Conservation (phyloP, 2,329 filamentous ascomycete genomes). For the Xylaria sp. region DNA sequence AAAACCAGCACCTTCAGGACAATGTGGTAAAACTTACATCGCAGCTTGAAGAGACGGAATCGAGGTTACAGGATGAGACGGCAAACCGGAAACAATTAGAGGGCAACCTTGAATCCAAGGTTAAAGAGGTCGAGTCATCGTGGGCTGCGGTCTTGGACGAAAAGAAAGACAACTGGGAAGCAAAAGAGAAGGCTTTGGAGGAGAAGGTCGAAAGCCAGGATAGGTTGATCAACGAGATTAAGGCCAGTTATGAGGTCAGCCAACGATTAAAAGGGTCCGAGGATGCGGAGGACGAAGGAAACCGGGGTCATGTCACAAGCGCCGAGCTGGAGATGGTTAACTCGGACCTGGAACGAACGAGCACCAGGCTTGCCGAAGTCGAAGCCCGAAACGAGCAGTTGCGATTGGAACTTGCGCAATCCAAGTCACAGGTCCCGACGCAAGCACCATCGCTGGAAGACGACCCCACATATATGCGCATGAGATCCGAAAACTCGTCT, state of each 20-base stretch:
- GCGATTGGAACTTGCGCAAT: slow-evolving; percentile 85
- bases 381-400: slow-evolving; percentile 94
- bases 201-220: slow-evolving; percentile 97
- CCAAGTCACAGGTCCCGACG: slow-evolving; percentile 71
- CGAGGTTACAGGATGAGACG: slow-evolving; percentile 77
- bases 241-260: slow-evolving; percentile 95
- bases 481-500: slow-evolving; percentile 91
- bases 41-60: slow-evolving; percentile 83
- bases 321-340: slow-evolving; percentile 94
- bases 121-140: slow-evolving; percentile 86
- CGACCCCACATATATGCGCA: slow-evolving; percentile 83
- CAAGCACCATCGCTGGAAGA: slow-evolving; percentile 74
- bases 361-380: slow-evolving; percentile 81
- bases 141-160: slow-evolving; percentile 90
- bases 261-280: slow-evolving; percentile 81
- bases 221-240: slow-evolving; percentile 87
- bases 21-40: slow-evolving; percentile 74
- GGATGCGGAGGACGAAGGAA: slow-evolving; percentile 58
- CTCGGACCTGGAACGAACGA: slow-evolving; percentile 88
- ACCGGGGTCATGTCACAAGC: slow-evolving; percentile 70
- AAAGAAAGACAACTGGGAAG: slow-evolving; percentile 94
- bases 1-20: slow-evolving; percentile 85
- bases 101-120: slow-evolving; percentile 72
- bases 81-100: slow-evolving; percentile 74
- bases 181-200: slow-evolving; percentile 87